Evolutionary conservation across 2,329 filamentous ascomycete species (phyloP).

Genomic region (Zymoseptoria passerinii): DNA sequence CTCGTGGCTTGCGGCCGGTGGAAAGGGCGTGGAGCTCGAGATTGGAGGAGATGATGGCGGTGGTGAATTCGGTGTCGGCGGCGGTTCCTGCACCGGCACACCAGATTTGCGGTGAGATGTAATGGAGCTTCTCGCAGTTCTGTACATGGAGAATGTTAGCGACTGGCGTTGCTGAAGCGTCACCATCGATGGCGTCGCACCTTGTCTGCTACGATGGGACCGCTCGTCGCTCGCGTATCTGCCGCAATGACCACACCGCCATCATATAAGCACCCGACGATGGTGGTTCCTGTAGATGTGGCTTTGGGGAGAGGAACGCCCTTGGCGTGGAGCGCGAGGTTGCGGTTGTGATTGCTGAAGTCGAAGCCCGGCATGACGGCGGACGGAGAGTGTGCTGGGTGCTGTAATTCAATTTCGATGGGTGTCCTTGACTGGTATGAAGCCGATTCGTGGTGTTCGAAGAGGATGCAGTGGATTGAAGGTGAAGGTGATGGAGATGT

Average conservation of each 20-base stretch:
- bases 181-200: conserved; percentile 32
- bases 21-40: conserved; percentile 95
- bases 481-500: not conserved
- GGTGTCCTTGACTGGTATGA: not conserved
- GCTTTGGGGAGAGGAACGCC: conserved; percentile 94
- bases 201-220: conserved; percentile 98
- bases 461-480: not conserved
- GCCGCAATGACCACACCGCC: conserved; percentile 97
- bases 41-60: conserved; percentile 95
- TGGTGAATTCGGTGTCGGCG: conserved; percentile 98
- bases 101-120: conserved; percentile 98
- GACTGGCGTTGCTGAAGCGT: not conserved
- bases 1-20: conserved; percentile 90
- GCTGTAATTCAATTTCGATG: not conserved
- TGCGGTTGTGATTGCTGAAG: conserved; percentile 99
- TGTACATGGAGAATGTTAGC: conserved; percentile 11
- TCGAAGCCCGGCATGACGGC: conserved; percentile 84
- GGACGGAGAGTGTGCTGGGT: conserved; percentile 2
- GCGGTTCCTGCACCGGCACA: conserved; percentile 96
- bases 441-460: not conserved
- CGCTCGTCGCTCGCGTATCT: conserved; percentile 93
- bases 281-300: conserved; percentile 96
- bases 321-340: conserved; percentile 86
- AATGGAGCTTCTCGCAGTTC: conserved; percentile 99
- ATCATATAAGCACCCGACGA: conserved; percentile 94